A percentile compares a stretch with the other conserved stretches of the same genome.
Evolutionary conservation across 768 basidiomycete species (phyloP).

Genomic region (Chalciporus piperatus): DNA sequence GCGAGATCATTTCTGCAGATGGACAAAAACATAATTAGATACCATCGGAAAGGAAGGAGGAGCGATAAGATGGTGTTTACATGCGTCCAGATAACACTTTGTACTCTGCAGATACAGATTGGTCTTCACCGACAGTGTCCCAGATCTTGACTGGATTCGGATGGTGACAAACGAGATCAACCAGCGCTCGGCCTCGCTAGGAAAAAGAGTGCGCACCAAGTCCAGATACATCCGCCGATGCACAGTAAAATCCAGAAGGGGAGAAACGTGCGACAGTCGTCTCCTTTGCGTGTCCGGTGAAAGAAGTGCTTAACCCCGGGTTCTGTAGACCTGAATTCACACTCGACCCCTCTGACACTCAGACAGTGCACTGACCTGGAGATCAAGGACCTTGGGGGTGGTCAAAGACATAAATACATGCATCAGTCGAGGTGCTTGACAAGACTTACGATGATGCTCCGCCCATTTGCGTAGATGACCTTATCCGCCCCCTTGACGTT

Average conservation of each 20-base stretch:
- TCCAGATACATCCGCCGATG: conserved; percentile 81
- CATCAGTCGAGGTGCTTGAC: not conserved
- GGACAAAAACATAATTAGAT: not conserved
- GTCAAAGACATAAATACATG: not conserved
- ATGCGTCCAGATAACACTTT: conserved; percentile 69
- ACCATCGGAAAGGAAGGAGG: not conserved
- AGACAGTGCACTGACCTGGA: conserved; percentile 52
- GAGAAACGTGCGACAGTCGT: conserved; percentile 89
- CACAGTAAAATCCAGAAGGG: conserved; percentile 93
- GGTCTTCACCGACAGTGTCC: conserved; percentile 87
- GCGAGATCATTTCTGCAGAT: conserved; percentile 81
- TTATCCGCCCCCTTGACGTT: conserved; percentile 56
- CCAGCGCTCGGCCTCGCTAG: not conserved
- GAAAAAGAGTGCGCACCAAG: conserved; percentile 52
- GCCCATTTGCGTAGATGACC: conserved; percentile 82
- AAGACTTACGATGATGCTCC: conserved; percentile 72
- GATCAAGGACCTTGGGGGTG: conserved; percentile 68
- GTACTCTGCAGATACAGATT: conserved; percentile 78
- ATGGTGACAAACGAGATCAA: too few relatives aligned
- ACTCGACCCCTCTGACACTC: not conserved
- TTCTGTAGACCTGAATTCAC: conserved; percentile 44
- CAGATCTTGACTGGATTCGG: conserved; percentile 73
- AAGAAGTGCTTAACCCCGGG: conserved; percentile 57
- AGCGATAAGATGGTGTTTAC: conserved; percentile 36
- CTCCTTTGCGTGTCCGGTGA: conserved; percentile 79